phyloP scores from a whole-genome alignment of 306 rosid species.

The Crataegus laevigata region DNA sequence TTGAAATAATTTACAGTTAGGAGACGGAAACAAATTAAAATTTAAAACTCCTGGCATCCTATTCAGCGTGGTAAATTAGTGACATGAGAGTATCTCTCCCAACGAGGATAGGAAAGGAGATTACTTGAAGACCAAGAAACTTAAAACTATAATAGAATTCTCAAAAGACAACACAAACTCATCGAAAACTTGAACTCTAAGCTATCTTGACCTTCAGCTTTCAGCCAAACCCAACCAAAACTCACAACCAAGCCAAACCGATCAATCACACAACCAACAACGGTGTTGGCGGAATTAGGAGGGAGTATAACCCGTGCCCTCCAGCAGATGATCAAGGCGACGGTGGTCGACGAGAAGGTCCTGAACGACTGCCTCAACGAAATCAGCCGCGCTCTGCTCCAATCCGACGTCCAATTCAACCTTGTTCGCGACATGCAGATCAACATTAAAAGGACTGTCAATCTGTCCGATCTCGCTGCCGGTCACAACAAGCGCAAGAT shows the following conservation, averaged over 20 bases:
- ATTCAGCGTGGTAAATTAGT: too few species aligned
- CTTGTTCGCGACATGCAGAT: slow-evolving; percentile 80
- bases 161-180: background rate
- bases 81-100: background rate
- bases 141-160: background rate
- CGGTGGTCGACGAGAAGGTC: slow-evolving; percentile 84
- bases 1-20: too few species aligned
- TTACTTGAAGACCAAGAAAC: background rate
- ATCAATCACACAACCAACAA: slow-evolving; percentile 23
- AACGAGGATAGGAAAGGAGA: background rate
- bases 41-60: too few species aligned
- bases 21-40: too few species aligned
- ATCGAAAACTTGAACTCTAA: background rate
- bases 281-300: slow-evolving; percentile 85
- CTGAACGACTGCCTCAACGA: slow-evolving; percentile 84
- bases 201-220: background rate
- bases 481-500: slow-evolving; percentile 85
- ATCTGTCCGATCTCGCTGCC: slow-evolving; percentile 78
- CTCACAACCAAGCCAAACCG: background rate
- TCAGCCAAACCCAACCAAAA: background rate
- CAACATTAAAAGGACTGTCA: slow-evolving; percentile 77
- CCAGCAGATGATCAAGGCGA: slow-evolving; percentile 96
- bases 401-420: slow-evolving; percentile 86
- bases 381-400: slow-evolving; percentile 90
- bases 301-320: slow-evolving; percentile 96